Evolutionary conservation across 2,329 filamentous ascomycete species (phyloP).

Genomic region (Parastagonospora nodorum): DNA sequence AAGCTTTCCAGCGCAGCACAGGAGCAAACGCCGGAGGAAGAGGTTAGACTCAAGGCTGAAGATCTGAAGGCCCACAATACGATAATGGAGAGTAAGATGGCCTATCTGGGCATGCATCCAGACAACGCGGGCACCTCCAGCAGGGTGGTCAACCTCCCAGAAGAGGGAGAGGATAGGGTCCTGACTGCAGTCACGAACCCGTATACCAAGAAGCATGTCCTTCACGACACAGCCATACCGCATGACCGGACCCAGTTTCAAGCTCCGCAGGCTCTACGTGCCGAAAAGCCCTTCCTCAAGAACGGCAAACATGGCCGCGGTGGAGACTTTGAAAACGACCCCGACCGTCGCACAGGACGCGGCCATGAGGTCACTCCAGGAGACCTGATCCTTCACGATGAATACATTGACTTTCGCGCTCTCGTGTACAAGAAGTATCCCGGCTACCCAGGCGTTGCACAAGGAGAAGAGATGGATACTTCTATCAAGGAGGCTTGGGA

Average conservation of each 20-base stretch:
- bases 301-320: constrained; percentile 24
- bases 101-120: not conserved
- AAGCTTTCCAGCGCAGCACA: not conserved
- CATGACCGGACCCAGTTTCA: not conserved
- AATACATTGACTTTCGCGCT: not conserved
- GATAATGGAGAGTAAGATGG: not conserved
- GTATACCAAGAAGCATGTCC: not conserved
- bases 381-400: constrained; percentile 13
- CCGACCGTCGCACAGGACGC: constrained; percentile 18
- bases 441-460: not conserved
- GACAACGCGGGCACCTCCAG: constrained; percentile 3
- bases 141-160: not conserved
- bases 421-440: not conserved
- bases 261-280: not conserved
- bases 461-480: not conserved
- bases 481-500: not conserved
- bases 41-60: not conserved
- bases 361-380: constrained; percentile 26
- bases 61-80: not conserved
- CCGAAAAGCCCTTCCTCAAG: constrained; percentile 20
- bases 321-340: constrained; percentile 23
- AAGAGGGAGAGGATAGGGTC: not conserved
- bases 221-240: constrained; percentile 6
- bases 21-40: not conserved
- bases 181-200: constrained; percentile 3